Conservation (phyloP, 2,329 filamentous ascomycete genomes). For the Blastomyces gilchristii region DNA sequence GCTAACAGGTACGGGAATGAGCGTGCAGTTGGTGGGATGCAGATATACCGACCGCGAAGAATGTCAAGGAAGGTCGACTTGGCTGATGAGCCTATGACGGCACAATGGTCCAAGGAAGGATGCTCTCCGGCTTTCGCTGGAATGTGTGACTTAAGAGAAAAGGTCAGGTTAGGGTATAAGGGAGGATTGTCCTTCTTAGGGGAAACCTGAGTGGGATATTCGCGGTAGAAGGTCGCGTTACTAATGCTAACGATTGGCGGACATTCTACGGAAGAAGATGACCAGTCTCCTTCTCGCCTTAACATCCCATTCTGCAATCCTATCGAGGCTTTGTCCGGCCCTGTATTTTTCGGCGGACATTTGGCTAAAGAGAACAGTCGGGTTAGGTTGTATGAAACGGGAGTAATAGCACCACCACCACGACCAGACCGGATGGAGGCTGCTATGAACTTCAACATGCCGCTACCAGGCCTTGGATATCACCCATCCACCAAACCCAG, state of each 20-base stretch:
- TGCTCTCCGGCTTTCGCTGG: constrained; percentile 9
- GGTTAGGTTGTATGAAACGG: not conserved
- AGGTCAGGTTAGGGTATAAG: constrained; percentile 60
- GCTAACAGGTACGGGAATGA: constrained; percentile 68
- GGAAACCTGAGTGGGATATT: constrained; percentile 49
- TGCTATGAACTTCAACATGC: not conserved
- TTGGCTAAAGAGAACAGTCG: not conserved
- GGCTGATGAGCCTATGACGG: constrained; percentile 67
- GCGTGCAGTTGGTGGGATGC: constrained; percentile 62
- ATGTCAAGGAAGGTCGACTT: constrained; percentile 77
- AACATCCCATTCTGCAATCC: not conserved
- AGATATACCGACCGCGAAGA: constrained; percentile 64
- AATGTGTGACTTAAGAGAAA: constrained; percentile 52
- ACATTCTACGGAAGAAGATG: not conserved
- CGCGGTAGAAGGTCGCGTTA: constrained; percentile 74
- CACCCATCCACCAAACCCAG: not conserved
- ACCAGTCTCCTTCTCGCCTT: not conserved
- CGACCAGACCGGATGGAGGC: not conserved
- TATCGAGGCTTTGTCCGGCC: not conserved
- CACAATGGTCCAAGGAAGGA: constrained; percentile 56
- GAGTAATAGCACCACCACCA: not conserved
- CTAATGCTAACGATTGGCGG: constrained; percentile 58
- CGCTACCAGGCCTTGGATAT: not conserved
- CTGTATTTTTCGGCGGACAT: not conserved
- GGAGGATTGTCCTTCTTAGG: constrained; percentile 52